Percentiles rank a stretch among this genome's conserved stretches.
Evolutionary conservation across 1,284 basidiomycete species (phyloP).

Genomic region (Malassezia arunalokei): DNA sequence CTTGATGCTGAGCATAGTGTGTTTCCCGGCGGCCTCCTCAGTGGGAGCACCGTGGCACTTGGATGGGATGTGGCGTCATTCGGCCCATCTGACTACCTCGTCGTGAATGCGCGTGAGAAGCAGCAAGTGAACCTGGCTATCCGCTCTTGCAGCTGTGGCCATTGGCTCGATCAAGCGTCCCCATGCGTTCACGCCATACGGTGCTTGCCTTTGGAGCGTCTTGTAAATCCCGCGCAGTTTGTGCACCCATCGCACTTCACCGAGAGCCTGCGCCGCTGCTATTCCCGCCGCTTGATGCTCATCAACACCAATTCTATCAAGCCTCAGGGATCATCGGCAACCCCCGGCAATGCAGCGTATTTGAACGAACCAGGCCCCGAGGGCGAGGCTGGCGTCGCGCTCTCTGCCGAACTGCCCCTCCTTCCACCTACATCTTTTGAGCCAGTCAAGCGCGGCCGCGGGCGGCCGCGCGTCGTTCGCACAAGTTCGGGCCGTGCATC

Average conservation of each 20-base stretch:
- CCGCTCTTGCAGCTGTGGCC: conserved; percentile 14
- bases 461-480: conserved; percentile 11
- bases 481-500: background rate
- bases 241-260: conserved; percentile 16
- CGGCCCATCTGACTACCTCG: conserved; percentile 15
- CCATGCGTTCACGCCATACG: conserved; percentile 14
- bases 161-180: conserved; percentile 14
- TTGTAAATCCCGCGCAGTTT: conserved; percentile 14
- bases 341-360: background rate
- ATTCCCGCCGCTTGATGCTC: conserved; percentile 13
- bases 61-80: conserved; percentile 15
- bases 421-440: conserved; percentile 7
- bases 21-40: conserved; percentile 11
- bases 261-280: conserved; percentile 14
- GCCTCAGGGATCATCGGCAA: background rate
- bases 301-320: conserved; percentile 6
- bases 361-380: background rate
- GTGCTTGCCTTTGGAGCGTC: conserved; percentile 13
- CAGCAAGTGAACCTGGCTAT: conserved; percentile 15
- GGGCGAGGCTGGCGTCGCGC: background rate
- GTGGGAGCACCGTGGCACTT: conserved; percentile 1
- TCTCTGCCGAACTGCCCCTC: conserved; percentile 11
- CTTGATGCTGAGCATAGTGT: conserved; percentile 13
- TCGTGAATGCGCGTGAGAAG: conserved; percentile 16
- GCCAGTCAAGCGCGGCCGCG: conserved; percentile 14